Base-by-base conservation (phyloP, 2,329 filamentous ascomycete species). In the Neofusicoccum laricinum region DNA sequence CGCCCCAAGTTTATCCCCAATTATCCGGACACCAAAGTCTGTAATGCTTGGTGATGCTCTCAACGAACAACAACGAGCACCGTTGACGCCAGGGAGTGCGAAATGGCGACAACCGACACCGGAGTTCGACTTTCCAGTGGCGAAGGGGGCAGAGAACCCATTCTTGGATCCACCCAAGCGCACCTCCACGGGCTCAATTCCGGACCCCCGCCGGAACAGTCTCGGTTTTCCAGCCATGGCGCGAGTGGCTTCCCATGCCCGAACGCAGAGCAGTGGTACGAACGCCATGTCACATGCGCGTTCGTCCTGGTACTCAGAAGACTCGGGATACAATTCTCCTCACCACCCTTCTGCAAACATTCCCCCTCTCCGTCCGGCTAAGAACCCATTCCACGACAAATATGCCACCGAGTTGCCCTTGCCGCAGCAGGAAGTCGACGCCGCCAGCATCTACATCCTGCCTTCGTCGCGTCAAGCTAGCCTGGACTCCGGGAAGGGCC, bases 391-490 rank as follows among this genome's bases (percentile, higher is more conserved):
- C n/a, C 19, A 3, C 1, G 38, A 59, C 30, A 46, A n/a, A 1
- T 46, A 63, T 36, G 38, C 59, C 1, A 12, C 38, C 4, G 55
- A 59, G 25, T 3, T 43, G 41, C 7, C 46, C 17, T 12, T 25
- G 25, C 32, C 36, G 4, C 46, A 45, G 25, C 36, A 21, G 25
- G 41, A 63, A 15, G 19, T 10, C n/a, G 38, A 51, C 45, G 15
- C 61, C 5, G 61, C 61, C 15, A 63, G 61, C 40, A 63, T 63
- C 17, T 63, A 53, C n/a, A 55, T 63, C 36, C 61, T 55, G 14
- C 61, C 48, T 17, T 36, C 61, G 4, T 53, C 48, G 6, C 59
- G 59, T 15, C 30, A 36, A 34, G 38, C 40, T 4, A 63, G 49
- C 30, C 14, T 53, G 38, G 49, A 63, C 25, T 55, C 61, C 2